Evolutionary conservation across 108 stramenopile species (phyloP), one percentile per base, ranked within the genome.

Genomic region (Parmales sp.): DNA sequence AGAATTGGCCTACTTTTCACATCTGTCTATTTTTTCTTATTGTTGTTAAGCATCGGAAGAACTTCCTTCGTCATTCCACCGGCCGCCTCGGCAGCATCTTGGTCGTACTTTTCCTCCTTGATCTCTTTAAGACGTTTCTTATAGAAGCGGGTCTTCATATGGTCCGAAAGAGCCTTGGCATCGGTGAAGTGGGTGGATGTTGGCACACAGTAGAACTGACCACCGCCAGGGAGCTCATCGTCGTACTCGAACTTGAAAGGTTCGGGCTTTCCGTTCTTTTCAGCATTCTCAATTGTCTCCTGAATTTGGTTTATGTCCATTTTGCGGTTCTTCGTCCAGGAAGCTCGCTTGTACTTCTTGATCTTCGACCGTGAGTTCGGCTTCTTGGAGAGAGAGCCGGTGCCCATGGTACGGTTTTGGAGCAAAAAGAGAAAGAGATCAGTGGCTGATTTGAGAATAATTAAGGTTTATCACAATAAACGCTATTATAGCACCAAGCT

Each of bases 261-360:
- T 43, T 71, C 77, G 2, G 83, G 85, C 3, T 77, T 75, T 31
- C 90, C 90, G 25, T 71, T 79, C 38, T 76, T 70, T 44, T 75
- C 65, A 9, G 88, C 79, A 71, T 88, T 90, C 76, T 88, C 87
- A 23, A 95, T 78, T 70, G 96, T 93, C 70, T 96, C 95, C 77
- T 97, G 95, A 63, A 98, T 92, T 76, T 98, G 94, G 74, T 98
- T 95, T 6, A 91, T 88, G 80, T 98, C 95, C 67, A 88, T 93
- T 45, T 87, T 79, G 9, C 94, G 85, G 29, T 67, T 46, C 51
- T 73, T 73, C 11, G 68, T 81, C 72, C 36, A 76, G 82, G 26
- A 91, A 80, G 87, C 90, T 88, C 83, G 78, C 71, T 94, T 91
- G 80, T 88, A 91, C 70, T 91, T 89, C 63, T 91, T 94, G 69